Percentiles rank a stretch among this genome's conserved stretches.
Conservation (phyloP, 179 eudicot genomes). For the Pouteria campechiana region DNA sequence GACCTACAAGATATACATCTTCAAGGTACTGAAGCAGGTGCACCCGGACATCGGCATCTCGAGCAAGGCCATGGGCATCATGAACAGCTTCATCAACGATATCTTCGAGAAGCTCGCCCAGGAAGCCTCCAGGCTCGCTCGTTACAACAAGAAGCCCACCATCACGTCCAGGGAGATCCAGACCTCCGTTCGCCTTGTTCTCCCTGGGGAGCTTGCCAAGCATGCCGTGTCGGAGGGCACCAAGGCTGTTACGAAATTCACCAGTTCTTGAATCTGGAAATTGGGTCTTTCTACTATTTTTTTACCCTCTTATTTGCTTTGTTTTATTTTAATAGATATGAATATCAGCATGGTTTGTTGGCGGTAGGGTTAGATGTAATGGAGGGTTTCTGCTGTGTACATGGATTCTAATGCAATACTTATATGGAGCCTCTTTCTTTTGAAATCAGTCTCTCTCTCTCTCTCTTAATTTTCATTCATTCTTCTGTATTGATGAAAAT, state of each 20-base stretch:
- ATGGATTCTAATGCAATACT: no score
- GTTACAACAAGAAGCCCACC: conserved; percentile 64
- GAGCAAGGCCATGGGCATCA: conserved; percentile 60
- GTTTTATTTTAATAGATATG: no score
- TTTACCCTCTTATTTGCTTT: no score
- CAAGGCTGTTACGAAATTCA: conserved; percentile 61
- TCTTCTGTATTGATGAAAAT: no score
- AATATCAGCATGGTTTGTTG: no score
- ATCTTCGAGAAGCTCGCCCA: conserved; percentile 62
- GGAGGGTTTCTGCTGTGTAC: no score
- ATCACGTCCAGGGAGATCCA: conserved; percentile 60
- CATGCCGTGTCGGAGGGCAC: conserved; percentile 64
- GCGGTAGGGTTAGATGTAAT: no score
- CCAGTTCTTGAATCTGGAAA: conserved; percentile 32
- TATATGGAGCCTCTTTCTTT: no score
- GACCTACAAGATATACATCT: conserved; percentile 69
- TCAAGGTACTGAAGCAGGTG: conserved; percentile 51
- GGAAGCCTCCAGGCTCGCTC: conserved; percentile 39
- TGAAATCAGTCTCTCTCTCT: no score
- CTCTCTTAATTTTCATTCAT: no score
- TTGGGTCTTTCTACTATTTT: not conserved
- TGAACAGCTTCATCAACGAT: conserved; percentile 65
- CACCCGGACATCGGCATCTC: conserved; percentile 61
- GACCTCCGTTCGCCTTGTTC: conserved; percentile 57
- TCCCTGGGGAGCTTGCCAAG: conserved; percentile 56